Conservation (phyloP, 2,329 filamentous ascomycete genomes). For the Aspergillus novofumigatus region DNA sequence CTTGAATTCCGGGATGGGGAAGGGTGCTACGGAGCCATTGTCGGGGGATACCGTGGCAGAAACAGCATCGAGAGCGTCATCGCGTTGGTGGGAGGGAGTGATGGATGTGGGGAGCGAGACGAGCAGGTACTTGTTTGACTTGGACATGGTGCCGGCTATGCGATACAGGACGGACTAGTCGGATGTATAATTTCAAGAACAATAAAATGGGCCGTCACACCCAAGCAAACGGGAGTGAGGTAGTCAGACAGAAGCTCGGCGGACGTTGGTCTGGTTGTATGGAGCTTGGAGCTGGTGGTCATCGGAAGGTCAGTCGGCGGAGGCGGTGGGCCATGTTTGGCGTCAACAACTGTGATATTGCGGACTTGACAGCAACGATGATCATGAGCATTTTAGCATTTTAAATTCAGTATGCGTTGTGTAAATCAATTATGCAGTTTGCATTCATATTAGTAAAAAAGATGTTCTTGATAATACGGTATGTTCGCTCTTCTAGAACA, state of each 20-base stretch:
- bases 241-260: not conserved
- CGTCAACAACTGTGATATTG: not conserved
- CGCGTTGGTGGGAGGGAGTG: constrained; percentile 71
- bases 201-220: not conserved
- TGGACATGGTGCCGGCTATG: constrained; percentile 38
- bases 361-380: not conserved
- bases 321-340: not conserved
- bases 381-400: not conserved
- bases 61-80: constrained; percentile 76
- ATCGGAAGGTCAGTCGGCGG: not conserved
- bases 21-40: constrained; percentile 70
- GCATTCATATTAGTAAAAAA: not conserved
- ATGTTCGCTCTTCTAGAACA: not conserved
- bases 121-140: constrained; percentile 67
- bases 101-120: constrained; percentile 87
- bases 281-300: not conserved
- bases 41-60: constrained; percentile 68
- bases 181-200: not conserved
- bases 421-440: not conserved
- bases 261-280: not conserved
- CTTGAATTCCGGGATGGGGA: constrained; percentile 90
- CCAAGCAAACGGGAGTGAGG: not conserved
- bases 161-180: not conserved
- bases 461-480: not conserved
- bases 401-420: not conserved